Evolutionary conservation across 2,329 filamentous ascomycete species (phyloP), one percentile per base, ranked within the genome.

Genomic region (Stemphylium beticola): DNA sequence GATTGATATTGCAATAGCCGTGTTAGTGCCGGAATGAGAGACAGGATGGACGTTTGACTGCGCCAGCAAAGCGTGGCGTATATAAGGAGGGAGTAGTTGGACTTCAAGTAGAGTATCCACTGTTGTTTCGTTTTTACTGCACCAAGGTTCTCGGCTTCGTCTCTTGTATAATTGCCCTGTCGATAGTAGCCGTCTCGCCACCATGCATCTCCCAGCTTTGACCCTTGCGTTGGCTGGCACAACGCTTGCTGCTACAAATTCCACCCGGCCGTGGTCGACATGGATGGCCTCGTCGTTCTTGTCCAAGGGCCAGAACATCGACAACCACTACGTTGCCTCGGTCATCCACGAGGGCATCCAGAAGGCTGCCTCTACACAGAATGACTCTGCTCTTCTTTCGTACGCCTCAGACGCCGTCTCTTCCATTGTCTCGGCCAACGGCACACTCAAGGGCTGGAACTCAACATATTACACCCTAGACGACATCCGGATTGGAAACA

Each of bases 401-500:
- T 82, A 78, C 67, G 78, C 80, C 50, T 77, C 78, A 4, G 69
- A 67, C 2, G 77, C 81, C 46, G 76, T 85, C 8, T 80, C 82
- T 44, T 72, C 74, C 0, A 73, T 84, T 7, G 77, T 85, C 2
- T 62, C 74, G 1, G 62, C 72, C n/a, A 69, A 83, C 36, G 83
- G 83, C 11, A 79, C 77, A 72, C 57, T 84, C 51, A 68, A 71
- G 12, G 73, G 74, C 15, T 85, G 81, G 74, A 75, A 81, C 49
- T 68, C 77, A 12, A 69, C 70, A 2, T 79, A 77, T 62, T 81
- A 84, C 72, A 82, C 80, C 2, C 64, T 76, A 3, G 74, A 76
- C 55, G 79, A 84, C 53, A 78, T 84, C 55, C 80, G 83, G 5
- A 76, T 84, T 29, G 83, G 82, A 7, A 78, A 82, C 60, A 82